Percentiles rank a stretch among this genome's conserved stretches.
phyloP scores from a whole-genome alignment of 164 flowering plant genomes.

The Cinnamomum chago region DNA sequence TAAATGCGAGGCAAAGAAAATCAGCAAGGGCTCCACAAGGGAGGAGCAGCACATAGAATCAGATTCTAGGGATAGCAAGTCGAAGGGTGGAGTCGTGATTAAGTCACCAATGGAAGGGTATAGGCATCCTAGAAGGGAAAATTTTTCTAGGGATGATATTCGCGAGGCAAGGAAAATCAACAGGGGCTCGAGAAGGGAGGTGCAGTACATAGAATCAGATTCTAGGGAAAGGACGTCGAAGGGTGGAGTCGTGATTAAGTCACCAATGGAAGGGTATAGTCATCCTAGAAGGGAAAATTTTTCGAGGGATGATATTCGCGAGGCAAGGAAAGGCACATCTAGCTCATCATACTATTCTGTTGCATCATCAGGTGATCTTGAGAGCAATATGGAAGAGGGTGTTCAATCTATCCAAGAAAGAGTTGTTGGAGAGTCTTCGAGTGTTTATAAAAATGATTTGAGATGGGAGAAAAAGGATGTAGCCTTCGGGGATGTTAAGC shows the following conservation, averaged over 20 bases:
- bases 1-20: constrained; percentile 17
- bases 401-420: constrained; percentile 19
- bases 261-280: neutral
- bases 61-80: constrained; percentile 24
- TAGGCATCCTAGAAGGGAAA: neutral
- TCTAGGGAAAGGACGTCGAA: constrained; percentile 25
- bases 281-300: constrained; percentile 1
- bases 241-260: constrained; percentile 3
- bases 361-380: constrained; percentile 45
- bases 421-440: constrained; percentile 32
- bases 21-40: constrained; percentile 17
- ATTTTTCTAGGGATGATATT: neutral
- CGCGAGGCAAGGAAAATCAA: constrained; percentile 19
- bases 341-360: constrained; percentile 65
- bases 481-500: constrained; percentile 13
- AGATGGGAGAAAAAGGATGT: constrained; percentile 16
- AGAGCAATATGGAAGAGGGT: constrained; percentile 27
- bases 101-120: neutral
- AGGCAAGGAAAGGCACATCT: constrained; percentile 44
- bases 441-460: constrained; percentile 12
- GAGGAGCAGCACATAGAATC: constrained; percentile 23
- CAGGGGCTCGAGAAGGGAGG: constrained; percentile 24
- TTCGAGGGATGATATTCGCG: neutral
- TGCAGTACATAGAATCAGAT: constrained; percentile 20
- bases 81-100: constrained; percentile 11